Percentiles rank a stretch among this genome's conserved stretches.
phyloP scores from a whole-genome alignment of 768 basidiomycete genomes.

The Cubamyces sp. region DNA sequence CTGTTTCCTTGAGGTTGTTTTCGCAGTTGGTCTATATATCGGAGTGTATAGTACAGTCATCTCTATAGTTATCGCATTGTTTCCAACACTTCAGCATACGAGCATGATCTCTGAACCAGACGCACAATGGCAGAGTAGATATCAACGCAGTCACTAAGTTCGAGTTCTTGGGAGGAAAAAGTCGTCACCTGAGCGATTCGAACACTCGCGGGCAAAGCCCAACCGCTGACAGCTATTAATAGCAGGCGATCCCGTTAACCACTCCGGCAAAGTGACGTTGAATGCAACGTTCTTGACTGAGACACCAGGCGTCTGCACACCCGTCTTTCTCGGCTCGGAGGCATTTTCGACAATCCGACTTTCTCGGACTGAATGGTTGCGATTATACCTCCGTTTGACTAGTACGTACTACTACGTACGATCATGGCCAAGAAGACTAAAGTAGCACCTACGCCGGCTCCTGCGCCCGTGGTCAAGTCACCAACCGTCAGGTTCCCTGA shows the following conservation, averaged over 20 bases:
- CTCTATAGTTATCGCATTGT: too few relatives aligned
- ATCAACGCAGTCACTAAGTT: too few relatives aligned
- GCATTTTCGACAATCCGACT: constrained; percentile 3
- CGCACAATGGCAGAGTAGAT: too few relatives aligned
- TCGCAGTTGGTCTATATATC: background rate
- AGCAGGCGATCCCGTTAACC: constrained; percentile 70
- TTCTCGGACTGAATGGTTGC: background rate
- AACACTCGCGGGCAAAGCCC: constrained; percentile 66
- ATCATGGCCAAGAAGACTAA: constrained; percentile 19
- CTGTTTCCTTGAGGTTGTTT: background rate
- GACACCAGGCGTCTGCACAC: too few relatives aligned
- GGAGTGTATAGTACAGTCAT: too few relatives aligned
- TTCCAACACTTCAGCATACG: too few relatives aligned
- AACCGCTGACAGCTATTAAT: constrained; percentile 49
- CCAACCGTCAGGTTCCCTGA: constrained; percentile 45
- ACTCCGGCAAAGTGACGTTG: constrained; percentile 89
- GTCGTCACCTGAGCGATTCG: constrained; percentile 65
- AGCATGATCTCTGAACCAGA: too few relatives aligned
- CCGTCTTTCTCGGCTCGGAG: constrained; percentile 8
- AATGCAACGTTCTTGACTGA: too few relatives aligned
- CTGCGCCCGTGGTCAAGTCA: background rate
- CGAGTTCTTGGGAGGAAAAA: constrained; percentile 36
- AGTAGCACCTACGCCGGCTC: background rate
- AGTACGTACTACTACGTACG: background rate
- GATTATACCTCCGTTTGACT: too few relatives aligned